phyloP scores from a whole-genome alignment of 495 filamentous ascomycete genomes.

The Podospora australis region DNA sequence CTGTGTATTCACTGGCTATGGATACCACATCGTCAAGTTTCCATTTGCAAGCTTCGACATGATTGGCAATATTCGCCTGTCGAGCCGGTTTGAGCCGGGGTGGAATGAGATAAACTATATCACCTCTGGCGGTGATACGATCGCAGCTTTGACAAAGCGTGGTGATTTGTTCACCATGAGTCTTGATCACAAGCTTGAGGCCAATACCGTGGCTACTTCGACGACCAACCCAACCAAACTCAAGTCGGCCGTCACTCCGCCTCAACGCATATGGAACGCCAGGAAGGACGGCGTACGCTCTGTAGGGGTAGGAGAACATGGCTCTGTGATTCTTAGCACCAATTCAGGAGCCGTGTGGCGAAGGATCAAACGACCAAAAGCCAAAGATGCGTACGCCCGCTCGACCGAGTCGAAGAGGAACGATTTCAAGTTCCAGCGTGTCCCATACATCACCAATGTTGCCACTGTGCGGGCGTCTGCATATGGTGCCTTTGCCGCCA shows the following conservation, averaged over 20 bases:
- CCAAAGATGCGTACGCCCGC: slow-evolving; percentile 60
- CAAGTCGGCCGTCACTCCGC: slow-evolving; percentile 64
- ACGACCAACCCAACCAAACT: slow-evolving; percentile 89
- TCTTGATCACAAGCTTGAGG: slow-evolving; percentile 59
- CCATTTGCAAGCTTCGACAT: slow-evolving; percentile 62
- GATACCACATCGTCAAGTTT: slow-evolving; percentile 79
- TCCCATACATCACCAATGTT: slow-evolving; percentile 79
- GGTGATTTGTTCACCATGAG: slow-evolving; percentile 82
- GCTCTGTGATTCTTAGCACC: slow-evolving; percentile 90
- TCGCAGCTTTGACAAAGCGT: slow-evolving; percentile 73
- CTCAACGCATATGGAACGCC: slow-evolving; percentile 78
- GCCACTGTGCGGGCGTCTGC: slow-evolving; percentile 77
- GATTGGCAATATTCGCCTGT: slow-evolving; percentile 56
- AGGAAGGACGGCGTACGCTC: slow-evolving; percentile 79
- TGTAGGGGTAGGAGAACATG: slow-evolving; percentile 84
- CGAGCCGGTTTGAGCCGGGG: slow-evolving; percentile 58
- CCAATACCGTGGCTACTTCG: slow-evolving; percentile 53
- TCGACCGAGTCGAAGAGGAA: slow-evolving; percentile 52
- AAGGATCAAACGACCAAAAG: slow-evolving; percentile 70
- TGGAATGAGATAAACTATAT: slow-evolving; percentile 66
- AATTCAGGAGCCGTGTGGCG: slow-evolving; percentile 88
- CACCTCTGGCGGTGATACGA: slow-evolving; percentile 76
- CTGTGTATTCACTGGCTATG: slow-evolving; percentile 88
- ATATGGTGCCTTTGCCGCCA: slow-evolving; percentile 81
- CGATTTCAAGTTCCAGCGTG: slow-evolving; percentile 87